Conservation (phyloP, 495 filamentous ascomycete genomes). For the Penicillium desertorum region DNA sequence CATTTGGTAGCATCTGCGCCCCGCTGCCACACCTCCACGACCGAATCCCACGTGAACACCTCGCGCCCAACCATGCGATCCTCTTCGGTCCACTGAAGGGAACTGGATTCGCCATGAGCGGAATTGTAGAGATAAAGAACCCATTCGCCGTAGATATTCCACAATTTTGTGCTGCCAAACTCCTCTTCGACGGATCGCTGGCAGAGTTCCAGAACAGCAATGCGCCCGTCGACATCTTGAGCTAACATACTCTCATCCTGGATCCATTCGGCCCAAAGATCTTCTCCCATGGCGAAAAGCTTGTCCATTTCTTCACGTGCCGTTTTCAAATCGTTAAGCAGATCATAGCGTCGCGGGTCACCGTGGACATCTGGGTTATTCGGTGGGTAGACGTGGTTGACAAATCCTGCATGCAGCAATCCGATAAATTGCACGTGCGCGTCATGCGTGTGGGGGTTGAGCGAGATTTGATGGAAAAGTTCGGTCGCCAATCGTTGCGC, state of each 20-base stretch:
- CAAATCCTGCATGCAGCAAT: slow-evolving; percentile 62
- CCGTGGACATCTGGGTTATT: slow-evolving; percentile 48
- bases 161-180: slow-evolving; percentile 78
- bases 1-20: slow-evolving; percentile 76
- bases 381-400: slow-evolving; percentile 52
- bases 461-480: slow-evolving; percentile 53
- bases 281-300: slow-evolving; percentile 65
- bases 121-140: slow-evolving; percentile 69
- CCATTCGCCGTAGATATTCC: slow-evolving; percentile 86
- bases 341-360: slow-evolving; percentile 53
- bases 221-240: slow-evolving; percentile 59
- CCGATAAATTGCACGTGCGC: slow-evolving; percentile 63
- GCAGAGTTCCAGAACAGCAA: slow-evolving; percentile 81
- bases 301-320: slow-evolving; percentile 66
- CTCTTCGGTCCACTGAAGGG: slow-evolving; percentile 70
- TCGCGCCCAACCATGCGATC: slow-evolving; percentile 72
- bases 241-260: slow-evolving; percentile 63
- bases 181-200: slow-evolving; percentile 79
- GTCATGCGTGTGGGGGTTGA: slow-evolving; percentile 65
- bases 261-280: slow-evolving; percentile 64
- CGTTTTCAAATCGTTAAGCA: slow-evolving; percentile 60
- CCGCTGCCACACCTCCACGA: slow-evolving; percentile 76
- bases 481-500: slow-evolving; percentile 55
- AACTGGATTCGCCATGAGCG: slow-evolving; percentile 55
- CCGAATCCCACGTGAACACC: slow-evolving; percentile 72